These are phyloP conservation scores for Boeremia lycopersici DNA, from an alignment of 2,329 filamentous ascomycete genomes.

Conservation along the genomic window DNA sequence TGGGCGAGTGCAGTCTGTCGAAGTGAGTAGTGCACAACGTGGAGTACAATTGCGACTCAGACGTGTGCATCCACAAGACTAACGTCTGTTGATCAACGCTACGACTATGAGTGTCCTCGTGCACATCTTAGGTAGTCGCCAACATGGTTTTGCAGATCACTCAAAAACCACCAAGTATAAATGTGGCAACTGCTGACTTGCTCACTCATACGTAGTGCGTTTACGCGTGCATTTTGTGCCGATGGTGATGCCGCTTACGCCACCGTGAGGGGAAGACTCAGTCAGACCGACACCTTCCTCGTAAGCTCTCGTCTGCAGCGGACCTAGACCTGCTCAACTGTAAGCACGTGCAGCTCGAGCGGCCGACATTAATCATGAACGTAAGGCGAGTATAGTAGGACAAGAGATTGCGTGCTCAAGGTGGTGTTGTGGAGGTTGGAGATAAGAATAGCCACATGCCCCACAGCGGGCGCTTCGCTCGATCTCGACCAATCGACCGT, in stretches of 20 bases:
- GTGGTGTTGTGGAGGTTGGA: conserved; percentile 4
- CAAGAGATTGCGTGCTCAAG: conserved; percentile 13
- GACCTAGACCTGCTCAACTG: neutral
- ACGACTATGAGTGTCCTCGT: no score
- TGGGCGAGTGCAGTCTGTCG: neutral
- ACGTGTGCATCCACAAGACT: no score
- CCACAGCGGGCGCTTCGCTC: conserved; percentile 11
- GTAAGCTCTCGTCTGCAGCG: neutral
- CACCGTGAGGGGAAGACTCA: neutral
- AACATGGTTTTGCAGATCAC: no score
- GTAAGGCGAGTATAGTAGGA: conserved; percentile 5
- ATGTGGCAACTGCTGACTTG: neutral
- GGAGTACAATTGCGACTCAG: no score
- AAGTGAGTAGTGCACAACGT: neutral
- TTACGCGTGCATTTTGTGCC: neutral
- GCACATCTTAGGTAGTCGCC: no score
- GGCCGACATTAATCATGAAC: neutral
- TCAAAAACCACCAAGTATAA: no score
- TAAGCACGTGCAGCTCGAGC: neutral
- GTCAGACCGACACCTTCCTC: neutral
- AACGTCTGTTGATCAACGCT: no score
- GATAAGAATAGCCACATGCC: conserved; percentile 12
- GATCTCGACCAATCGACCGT: conserved; percentile 25
- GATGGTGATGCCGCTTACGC: neutral
- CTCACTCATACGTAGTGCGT: neutral